Evolutionary conservation across 345 rosid genomes (phyloP).

Genomic region (Eutrema yunnanense): DNA sequence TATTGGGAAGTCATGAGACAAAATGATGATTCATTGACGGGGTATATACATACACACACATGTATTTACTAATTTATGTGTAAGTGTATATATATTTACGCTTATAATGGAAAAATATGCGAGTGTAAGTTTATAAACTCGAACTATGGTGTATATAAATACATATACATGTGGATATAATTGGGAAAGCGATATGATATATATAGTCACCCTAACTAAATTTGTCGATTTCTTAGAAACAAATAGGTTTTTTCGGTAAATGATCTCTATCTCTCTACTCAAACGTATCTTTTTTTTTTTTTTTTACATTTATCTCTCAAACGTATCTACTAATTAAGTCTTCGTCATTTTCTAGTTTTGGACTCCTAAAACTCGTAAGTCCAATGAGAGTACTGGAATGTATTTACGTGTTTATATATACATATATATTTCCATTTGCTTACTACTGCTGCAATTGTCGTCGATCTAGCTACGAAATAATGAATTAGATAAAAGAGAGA

Average conservation of each 20-base stretch:
- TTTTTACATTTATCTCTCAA: neutral
- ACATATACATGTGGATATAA: neutral
- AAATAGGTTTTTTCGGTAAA: neutral
- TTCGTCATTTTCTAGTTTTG: neutral
- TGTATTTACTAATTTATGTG: neutral
- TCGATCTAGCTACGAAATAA: neutral
- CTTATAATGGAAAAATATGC: neutral
- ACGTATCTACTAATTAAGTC: too few species aligned
- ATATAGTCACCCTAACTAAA: neutral
- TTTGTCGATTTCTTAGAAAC: neutral
- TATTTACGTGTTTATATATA: too few species aligned
- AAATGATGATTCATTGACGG: neutral
- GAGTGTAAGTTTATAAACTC: neutral
- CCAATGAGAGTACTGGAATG: neutral
- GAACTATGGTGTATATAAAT: neutral
- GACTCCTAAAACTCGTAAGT: neutral
- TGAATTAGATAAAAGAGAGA: neutral
- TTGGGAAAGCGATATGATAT: neutral
- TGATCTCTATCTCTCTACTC: neutral
- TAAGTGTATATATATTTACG: neutral
- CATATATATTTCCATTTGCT: neutral
- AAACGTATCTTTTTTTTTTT: neutral
- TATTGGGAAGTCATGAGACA: constrained; percentile 8
- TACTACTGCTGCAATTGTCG: neutral
- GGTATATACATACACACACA: neutral